Conservation (phyloP, 148 eudicot species). For the Heliosperma pusillum region DNA sequence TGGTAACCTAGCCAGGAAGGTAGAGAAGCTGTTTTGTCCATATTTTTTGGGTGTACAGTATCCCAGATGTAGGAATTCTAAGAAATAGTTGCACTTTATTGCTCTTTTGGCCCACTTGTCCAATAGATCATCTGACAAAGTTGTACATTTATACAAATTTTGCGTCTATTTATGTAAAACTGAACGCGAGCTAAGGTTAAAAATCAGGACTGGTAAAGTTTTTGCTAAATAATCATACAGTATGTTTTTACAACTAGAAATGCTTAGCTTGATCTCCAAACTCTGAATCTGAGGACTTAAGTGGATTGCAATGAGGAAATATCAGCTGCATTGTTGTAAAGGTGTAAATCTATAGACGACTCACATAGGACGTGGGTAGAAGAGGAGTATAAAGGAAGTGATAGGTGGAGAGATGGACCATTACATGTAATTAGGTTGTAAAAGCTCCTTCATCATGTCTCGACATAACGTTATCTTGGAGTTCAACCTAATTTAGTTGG, state of each 20-base stretch:
- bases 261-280: background rate
- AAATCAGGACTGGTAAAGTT: too few species aligned
- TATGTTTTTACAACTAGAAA: background rate
- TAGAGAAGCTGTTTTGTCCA: background rate
- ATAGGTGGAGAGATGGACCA: background rate
- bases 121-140: too few species aligned
- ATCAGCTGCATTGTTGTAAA: background rate
- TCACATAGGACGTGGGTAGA: too few species aligned
- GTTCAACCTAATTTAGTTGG: too few species aligned
- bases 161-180: too few species aligned
- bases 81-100: background rate
- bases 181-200: too few species aligned
- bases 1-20: too few species aligned
- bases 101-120: too few species aligned
- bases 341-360: background rate
- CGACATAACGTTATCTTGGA: too few species aligned
- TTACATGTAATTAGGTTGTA: background rate
- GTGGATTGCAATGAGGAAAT: background rate
- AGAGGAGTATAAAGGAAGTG: too few species aligned
- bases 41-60: background rate
- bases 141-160: too few species aligned
- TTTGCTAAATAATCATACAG: background rate
- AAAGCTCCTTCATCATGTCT: background rate
- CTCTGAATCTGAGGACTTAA: background rate
- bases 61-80: background rate